Conservation (phyloP, 2,329 filamentous ascomycete species). For the Paracorniculantispora psalliotae region DNA sequence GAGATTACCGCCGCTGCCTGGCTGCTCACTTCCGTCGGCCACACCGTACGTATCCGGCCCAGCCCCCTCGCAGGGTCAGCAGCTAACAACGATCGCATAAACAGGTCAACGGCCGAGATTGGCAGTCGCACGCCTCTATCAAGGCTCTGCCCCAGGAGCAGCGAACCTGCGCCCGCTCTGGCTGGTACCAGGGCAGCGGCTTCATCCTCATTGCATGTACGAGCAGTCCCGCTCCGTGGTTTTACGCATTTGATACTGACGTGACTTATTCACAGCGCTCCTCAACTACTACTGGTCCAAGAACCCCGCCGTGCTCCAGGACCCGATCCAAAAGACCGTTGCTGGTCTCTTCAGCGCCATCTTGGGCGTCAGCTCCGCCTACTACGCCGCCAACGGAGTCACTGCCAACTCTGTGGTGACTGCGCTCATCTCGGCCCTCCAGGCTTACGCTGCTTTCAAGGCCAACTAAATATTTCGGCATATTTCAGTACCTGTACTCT, state of each 20-base stretch:
- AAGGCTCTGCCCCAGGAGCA: conserved; percentile 2
- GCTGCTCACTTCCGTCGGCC: conserved; percentile 6
- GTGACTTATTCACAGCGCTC: neutral
- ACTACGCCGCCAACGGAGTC: conserved; percentile 7
- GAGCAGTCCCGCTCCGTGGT: neutral
- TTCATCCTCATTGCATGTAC: conserved; percentile 1
- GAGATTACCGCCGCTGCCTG: conserved; percentile 4
- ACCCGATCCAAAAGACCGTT: conserved; percentile 10
- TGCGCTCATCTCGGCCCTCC: neutral
- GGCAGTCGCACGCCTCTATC: conserved; percentile 5
- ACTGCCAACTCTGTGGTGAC: neutral
- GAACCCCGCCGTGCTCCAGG: conserved; percentile 6
- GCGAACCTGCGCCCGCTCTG: conserved; percentile 1
- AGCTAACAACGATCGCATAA: neutral
- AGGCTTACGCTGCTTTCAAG: conserved; percentile 11
- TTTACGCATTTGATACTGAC: neutral
- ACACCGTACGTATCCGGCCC: neutral
- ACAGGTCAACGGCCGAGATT: conserved; percentile 7
- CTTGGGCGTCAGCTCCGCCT: neutral
- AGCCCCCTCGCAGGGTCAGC: neutral
- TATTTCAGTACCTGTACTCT: neutral
- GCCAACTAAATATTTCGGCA: neutral
- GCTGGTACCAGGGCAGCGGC: conserved; percentile 10
- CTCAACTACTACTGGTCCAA: conserved; percentile 14
- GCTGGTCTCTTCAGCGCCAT: conserved; percentile 1